Evolutionary conservation across 2,329 filamentous ascomycete species (phyloP).

Genomic region (Curvularia hawaiiensis): DNA sequence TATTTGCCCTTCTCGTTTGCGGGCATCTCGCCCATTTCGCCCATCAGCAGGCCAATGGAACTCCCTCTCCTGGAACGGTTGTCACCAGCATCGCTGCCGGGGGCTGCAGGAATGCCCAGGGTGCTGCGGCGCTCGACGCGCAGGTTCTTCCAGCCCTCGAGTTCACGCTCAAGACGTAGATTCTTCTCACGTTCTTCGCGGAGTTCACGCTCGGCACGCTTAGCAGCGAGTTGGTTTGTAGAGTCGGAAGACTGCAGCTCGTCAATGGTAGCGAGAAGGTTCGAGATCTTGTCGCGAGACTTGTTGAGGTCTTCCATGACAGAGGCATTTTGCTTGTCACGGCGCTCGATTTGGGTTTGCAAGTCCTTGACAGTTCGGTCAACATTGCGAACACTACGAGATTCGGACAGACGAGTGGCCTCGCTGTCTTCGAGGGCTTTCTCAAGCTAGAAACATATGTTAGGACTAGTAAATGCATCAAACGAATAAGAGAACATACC

Average conservation of each 20-base stretch:
- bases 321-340: slow-evolving; percentile 83
- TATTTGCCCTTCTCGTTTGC: slow-evolving; percentile 41
- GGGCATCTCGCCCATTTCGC: slow-evolving; percentile 42
- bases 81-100: slow-evolving; percentile 52
- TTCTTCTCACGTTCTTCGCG: slow-evolving; percentile 85
- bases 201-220: slow-evolving; percentile 87
- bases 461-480: slow-evolving; percentile 14
- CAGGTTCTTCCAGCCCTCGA: slow-evolving; percentile 79
- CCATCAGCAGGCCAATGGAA: slow-evolving; percentile 48
- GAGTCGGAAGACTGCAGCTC: slow-evolving; percentile 91
- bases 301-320: slow-evolving; percentile 83
- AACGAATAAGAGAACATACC: slow-evolving; percentile 60
- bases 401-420: slow-evolving; percentile 76
- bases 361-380: slow-evolving; percentile 94
- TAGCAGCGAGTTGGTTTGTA: slow-evolving; percentile 76
- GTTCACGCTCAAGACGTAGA: slow-evolving; percentile 81
- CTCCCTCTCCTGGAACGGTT: slow-evolving; percentile 51
- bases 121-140: slow-evolving; percentile 62
- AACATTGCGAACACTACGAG: slow-evolving; percentile 87
- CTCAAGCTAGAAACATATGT: slow-evolving; percentile 69
- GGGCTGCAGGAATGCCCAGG: slow-evolving; percentile 40
- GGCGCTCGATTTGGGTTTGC: slow-evolving; percentile 88
- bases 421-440: slow-evolving; percentile 84
- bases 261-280: slow-evolving; percentile 88
- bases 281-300: slow-evolving; percentile 87